Evolutionary conservation across 192 early-diverging fungal species (phyloP).

Genomic region (Pecoramyces ruminantium): DNA sequence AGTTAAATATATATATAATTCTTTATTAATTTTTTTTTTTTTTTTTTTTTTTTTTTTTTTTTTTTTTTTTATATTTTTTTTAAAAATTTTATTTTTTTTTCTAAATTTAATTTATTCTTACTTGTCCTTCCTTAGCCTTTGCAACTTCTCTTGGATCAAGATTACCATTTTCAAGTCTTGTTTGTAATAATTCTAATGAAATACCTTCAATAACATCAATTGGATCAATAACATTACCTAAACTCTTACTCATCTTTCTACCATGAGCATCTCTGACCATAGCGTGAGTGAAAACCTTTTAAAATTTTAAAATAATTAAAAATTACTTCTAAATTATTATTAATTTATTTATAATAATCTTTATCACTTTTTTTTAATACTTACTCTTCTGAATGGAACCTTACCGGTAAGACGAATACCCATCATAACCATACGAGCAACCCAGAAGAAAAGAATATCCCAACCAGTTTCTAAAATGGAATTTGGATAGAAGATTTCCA

Average conservation of each 20-base stretch:
- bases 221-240: constrained; percentile 97
- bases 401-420: constrained; percentile 58
- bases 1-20: too few species aligned
- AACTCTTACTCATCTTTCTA: constrained; percentile 91
- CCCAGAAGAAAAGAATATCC: constrained; percentile 99
- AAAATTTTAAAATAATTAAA: too few species aligned
- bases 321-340: too few species aligned
- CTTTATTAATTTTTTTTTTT: too few species aligned
- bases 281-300: constrained; percentile 86
- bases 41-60: too few species aligned
- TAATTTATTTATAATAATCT: too few species aligned
- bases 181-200: constrained; percentile 54
- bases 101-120: too few species aligned
- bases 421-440: constrained; percentile 98
- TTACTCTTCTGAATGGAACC: constrained; percentile 65
- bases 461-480: constrained; percentile 87
- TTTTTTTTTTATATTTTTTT: too few species aligned
- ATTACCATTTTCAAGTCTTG: constrained; percentile 66
- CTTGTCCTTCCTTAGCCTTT: constrained; percentile 70
- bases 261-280: constrained; percentile 97
- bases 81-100: too few species aligned
- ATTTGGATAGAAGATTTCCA: constrained; percentile 78
- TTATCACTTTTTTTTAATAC: not conserved
- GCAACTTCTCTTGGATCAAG: constrained; percentile 75
- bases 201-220: constrained; percentile 93